Evolutionary conservation across 148 eudicot genomes (phyloP).

Genomic region (Vaccinium myrtillus): DNA sequence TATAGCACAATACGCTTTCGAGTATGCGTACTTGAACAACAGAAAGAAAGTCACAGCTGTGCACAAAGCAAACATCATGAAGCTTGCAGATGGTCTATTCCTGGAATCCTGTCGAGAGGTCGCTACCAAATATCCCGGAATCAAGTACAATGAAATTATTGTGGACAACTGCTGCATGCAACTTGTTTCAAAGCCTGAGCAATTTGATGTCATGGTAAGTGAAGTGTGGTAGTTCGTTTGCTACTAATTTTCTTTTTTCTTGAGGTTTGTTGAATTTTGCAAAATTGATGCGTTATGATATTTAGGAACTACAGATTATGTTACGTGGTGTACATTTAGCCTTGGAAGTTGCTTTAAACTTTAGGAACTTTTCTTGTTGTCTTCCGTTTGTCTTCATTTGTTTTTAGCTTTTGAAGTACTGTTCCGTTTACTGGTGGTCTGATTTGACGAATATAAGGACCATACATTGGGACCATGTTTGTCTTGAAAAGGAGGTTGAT

Average conservation of each 20-base stretch:
- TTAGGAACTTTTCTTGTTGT: neutral
- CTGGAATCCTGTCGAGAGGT: constrained; percentile 46
- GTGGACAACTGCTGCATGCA: constrained; percentile 55
- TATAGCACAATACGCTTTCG: constrained; percentile 43
- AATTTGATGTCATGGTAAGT: constrained; percentile 49
- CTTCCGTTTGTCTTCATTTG: neutral
- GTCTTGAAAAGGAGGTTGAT: neutral
- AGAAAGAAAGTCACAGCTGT: constrained; percentile 50
- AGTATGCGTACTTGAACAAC: constrained; percentile 43
- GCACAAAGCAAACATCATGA: constrained; percentile 49
- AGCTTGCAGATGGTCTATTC: constrained; percentile 53
- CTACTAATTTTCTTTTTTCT: neutral
- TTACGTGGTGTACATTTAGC: neutral
- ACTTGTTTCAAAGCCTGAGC: constrained; percentile 48
- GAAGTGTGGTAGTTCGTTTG: neutral
- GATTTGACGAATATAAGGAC: neutral
- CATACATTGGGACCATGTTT: neutral
- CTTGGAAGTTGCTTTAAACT: neutral
- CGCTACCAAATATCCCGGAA: constrained; percentile 39
- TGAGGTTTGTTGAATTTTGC: neutral
- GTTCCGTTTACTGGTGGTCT: neutral
- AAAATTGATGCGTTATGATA: neutral
- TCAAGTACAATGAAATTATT: constrained; percentile 42
- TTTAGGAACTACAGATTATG: neutral
- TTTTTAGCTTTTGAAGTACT: neutral